Percentiles rank a stretch among this genome's conserved stretches.
Evolutionary conservation across 2,329 filamentous ascomycete species (phyloP).

Genomic region (Penicillium sp.): DNA sequence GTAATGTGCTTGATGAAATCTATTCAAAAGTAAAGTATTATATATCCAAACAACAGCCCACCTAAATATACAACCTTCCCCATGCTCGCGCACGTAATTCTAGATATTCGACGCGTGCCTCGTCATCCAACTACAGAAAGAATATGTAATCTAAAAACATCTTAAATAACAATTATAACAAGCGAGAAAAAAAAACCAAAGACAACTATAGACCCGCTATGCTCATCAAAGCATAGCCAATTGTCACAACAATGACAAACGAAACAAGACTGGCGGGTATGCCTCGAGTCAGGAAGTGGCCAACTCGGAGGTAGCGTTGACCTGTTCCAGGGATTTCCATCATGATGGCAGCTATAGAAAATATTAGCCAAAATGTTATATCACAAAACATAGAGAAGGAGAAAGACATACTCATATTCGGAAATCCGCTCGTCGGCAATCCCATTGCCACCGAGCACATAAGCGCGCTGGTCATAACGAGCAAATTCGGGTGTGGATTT

Average conservation of each 20-base stretch:
- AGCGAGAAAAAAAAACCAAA: background rate
- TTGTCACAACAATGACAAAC: slow-evolving; percentile 74
- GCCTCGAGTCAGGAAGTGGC: slow-evolving; percentile 92
- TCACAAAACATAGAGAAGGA: background rate
- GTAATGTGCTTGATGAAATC: no score
- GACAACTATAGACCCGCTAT: slow-evolving; percentile 63
- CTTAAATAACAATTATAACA: slow-evolving; percentile 1
- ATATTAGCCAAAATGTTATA: background rate
- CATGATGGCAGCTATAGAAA: slow-evolving; percentile 86
- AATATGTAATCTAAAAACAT: background rate
- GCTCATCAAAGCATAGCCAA: slow-evolving; percentile 89
- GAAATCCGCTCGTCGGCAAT: slow-evolving; percentile 91
- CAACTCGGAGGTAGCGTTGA: slow-evolving; percentile 84
- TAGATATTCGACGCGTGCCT: background rate
- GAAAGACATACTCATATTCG: slow-evolving; percentile 89
- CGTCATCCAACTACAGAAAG: background rate
- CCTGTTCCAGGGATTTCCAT: slow-evolving; percentile 92
- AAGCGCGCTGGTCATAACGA: slow-evolving; percentile 91
- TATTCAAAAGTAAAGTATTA: no score
- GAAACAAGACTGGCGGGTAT: slow-evolving; percentile 81
- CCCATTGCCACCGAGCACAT: slow-evolving; percentile 99
- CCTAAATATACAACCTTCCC: no score
- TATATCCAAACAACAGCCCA: no score
- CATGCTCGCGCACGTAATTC: background rate
- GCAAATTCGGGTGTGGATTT: slow-evolving; percentile 83